Evolutionary conservation across 1,284 basidiomycete species (phyloP).

Genomic region (Blastosporella zonata): DNA sequence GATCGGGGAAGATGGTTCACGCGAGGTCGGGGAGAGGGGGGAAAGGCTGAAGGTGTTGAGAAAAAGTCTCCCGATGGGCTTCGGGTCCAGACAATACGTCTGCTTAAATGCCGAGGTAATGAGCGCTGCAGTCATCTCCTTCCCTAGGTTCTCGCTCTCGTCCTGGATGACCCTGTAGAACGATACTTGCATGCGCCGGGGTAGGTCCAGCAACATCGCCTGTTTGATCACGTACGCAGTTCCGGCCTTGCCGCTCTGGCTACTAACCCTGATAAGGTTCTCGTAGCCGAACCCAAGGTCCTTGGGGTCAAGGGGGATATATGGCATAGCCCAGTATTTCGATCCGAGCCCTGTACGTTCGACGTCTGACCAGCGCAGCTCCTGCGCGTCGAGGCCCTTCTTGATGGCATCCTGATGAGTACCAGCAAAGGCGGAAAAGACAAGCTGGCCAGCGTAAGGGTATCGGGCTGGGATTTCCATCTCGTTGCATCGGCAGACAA

Average conservation of each 20-base stretch:
- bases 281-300: conserved; percentile 90
- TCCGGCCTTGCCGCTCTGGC: conserved; percentile 84
- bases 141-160: conserved; percentile 80
- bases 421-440: conserved; percentile 91
- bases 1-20: conserved; percentile 26
- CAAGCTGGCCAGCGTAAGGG: conserved; percentile 88
- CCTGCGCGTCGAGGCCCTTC: conserved; percentile 84
- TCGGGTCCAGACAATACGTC: conserved; percentile 68
- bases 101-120: conserved; percentile 78
- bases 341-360: conserved; percentile 45
- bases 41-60: conserved; percentile 27
- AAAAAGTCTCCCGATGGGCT: conserved; percentile 31
- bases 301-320: conserved; percentile 86
- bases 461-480: conserved; percentile 85
- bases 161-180: conserved; percentile 89
- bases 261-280: conserved; percentile 91
- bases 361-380: conserved; percentile 46
- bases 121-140: conserved; percentile 47
- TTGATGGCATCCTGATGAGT: conserved; percentile 94
- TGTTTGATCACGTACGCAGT: conserved; percentile 89
- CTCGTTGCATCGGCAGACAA: conserved; percentile 85
- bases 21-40: conserved; percentile 27
- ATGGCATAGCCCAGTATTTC: conserved; percentile 81
- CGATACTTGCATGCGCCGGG: conserved; percentile 82
- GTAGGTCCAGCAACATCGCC: conserved; percentile 77